Evolutionary conservation across 1,139 yeast genomes (phyloP).

Genomic region (Geotrichum citri-aurantii): DNA sequence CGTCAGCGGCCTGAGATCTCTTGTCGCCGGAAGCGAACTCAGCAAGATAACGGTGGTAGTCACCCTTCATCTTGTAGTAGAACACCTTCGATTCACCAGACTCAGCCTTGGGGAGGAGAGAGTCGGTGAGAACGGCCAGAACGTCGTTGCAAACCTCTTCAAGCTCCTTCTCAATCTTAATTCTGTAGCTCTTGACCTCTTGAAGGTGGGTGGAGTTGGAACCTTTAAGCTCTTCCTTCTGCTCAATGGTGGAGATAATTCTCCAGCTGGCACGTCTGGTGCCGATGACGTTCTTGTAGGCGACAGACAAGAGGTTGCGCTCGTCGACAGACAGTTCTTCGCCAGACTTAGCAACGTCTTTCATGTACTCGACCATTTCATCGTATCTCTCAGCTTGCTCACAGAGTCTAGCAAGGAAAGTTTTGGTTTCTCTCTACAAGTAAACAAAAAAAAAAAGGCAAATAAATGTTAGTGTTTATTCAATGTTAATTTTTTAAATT

Average conservation of each 20-base stretch:
- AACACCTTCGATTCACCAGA: conserved; percentile 97
- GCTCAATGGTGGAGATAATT: conserved; percentile 95
- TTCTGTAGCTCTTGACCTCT: conserved; percentile 93
- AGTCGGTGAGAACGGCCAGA: conserved; percentile 76
- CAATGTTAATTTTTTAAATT: not conserved
- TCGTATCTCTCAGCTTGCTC: conserved; percentile 99
- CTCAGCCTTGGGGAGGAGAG: conserved; percentile 86
- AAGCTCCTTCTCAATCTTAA: conserved; percentile 89
- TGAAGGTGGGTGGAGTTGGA: conserved; percentile 46
- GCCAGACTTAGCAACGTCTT: conserved; percentile 92
- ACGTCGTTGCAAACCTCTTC: conserved; percentile 93
- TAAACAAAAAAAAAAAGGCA: conserved; percentile 60
- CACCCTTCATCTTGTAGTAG: conserved; percentile 99
- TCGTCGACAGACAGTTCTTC: conserved; percentile 96
- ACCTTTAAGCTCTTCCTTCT: conserved; percentile 96
- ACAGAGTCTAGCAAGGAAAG: conserved; percentile 96
- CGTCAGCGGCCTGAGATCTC: conserved; percentile 88
- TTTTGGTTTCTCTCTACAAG: conserved; percentile 40
- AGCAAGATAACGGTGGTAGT: conserved; percentile 97
- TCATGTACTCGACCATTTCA: conserved; percentile 94
- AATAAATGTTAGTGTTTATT: not conserved
- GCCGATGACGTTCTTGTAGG: conserved; percentile 97
- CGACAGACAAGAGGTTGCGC: conserved; percentile 93
- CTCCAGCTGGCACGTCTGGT: conserved; percentile 99
- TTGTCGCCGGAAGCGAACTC: conserved; percentile 90